Conservation (phyloP, 495 filamentous ascomycete species). For the Tuber magnatum region DNA sequence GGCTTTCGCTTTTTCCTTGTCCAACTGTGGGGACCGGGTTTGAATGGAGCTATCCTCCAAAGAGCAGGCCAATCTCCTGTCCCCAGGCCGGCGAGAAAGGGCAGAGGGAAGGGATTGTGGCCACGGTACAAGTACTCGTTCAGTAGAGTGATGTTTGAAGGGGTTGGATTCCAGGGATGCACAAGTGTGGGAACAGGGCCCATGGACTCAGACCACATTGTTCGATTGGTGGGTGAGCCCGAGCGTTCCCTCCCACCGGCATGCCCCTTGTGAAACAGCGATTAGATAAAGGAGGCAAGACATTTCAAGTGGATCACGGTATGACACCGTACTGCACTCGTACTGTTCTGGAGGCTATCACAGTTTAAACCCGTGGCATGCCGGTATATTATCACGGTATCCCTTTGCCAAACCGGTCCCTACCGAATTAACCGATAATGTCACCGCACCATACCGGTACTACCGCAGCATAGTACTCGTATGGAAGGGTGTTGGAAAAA, state of each 20-base stretch:
- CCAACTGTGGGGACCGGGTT: neutral
- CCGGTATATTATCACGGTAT: too few relatives aligned
- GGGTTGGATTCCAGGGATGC: neutral
- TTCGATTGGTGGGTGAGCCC: neutral
- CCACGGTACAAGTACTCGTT: too few relatives aligned
- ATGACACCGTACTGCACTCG: neutral
- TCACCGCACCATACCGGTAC: too few relatives aligned
- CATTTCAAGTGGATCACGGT: neutral
- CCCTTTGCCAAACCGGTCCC: too few relatives aligned
- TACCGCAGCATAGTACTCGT: too few relatives aligned
- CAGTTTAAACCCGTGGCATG: too few relatives aligned
- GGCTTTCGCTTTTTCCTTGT: neutral
- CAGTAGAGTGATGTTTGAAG: neutral
- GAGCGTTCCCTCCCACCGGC: neutral
- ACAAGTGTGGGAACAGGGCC: neutral
- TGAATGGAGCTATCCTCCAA: neutral
- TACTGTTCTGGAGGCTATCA: too few relatives aligned
- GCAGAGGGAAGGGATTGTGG: neutral
- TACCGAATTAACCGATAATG: neutral
- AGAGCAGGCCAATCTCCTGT: neutral
- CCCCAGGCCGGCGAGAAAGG: neutral
- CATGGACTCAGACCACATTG: neutral
- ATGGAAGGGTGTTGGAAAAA: neutral
- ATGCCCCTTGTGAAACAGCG: neutral
- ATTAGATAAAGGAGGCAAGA: constrained; percentile 5